Evolutionary conservation across 352 stramenopile genomes (phyloP).

Genomic region (Phytopythium boreale): DNA sequence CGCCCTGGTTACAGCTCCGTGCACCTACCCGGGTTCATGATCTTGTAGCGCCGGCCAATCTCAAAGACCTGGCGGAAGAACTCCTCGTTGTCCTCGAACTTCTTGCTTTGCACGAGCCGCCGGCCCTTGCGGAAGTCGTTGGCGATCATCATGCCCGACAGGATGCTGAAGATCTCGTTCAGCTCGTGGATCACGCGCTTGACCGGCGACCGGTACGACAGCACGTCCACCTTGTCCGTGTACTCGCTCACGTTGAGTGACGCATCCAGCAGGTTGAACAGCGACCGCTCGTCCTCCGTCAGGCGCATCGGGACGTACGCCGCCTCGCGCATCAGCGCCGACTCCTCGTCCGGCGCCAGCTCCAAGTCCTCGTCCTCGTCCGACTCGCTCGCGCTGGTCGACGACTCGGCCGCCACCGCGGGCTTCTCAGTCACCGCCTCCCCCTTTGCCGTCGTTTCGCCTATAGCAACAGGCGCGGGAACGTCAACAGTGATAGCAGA

Average conservation of each 20-base stretch:
- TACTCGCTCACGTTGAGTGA: conserved; percentile 89
- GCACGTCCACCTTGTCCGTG: conserved; percentile 91
- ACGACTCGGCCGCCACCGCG: background rate
- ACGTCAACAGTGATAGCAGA: background rate
- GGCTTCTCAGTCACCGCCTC: conserved; percentile 1
- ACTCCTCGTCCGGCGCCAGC: conserved; percentile 27
- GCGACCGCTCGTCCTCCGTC: conserved; percentile 54
- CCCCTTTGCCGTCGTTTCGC: too few species aligned
- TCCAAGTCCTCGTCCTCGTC: conserved; percentile 33
- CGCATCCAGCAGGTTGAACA: conserved; percentile 78
- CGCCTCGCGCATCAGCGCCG: conserved; percentile 30
- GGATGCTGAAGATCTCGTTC: conserved; percentile 55
- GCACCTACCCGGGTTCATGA: conserved; percentile 86
- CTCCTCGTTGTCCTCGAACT: conserved; percentile 72
- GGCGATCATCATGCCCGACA: conserved; percentile 59
- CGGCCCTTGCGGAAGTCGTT: conserved; percentile 63
- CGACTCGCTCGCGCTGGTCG: conserved; percentile 20
- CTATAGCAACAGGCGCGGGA: too few species aligned
- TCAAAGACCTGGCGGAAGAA: conserved; percentile 88
- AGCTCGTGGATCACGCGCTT: conserved; percentile 78
- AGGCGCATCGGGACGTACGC: conserved; percentile 71
- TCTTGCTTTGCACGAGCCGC: conserved; percentile 46
- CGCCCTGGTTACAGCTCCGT: background rate
- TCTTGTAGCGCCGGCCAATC: conserved; percentile 93
- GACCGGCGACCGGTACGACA: conserved; percentile 62